Percentiles rank a stretch among this genome's conserved stretches.
Conservation (phyloP, 768 basidiomycete species). For the Cyclocybe aegerita region DNA sequence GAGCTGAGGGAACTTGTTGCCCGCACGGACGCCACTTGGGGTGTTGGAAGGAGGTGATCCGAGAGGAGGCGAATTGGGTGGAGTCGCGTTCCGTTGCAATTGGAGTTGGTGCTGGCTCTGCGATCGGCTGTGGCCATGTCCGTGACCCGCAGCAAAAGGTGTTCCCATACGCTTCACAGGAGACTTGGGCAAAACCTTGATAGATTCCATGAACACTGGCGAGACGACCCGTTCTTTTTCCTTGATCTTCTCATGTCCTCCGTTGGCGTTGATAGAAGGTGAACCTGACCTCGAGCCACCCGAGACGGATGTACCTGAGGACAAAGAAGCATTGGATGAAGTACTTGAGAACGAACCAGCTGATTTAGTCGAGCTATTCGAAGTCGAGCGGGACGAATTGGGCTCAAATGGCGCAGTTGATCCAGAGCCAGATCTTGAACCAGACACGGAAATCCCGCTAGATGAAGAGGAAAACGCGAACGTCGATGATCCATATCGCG, state of each 20-base stretch:
- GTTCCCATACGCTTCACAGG: constrained; percentile 14
- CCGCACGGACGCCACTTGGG: too few relatives aligned
- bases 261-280: constrained; percentile 30
- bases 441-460: constrained; percentile 19
- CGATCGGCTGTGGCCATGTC: too few relatives aligned
- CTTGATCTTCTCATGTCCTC: too few relatives aligned
- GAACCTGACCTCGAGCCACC: constrained; percentile 34
- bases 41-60: constrained; percentile 6
- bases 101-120: constrained; percentile 15
- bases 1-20: constrained; percentile 31
- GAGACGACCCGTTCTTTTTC: too few relatives aligned
- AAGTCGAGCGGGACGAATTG: constrained; percentile 38
- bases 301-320: constrained; percentile 29
- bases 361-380: constrained; percentile 37
- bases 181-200: constrained; percentile 5
- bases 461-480: constrained; percentile 24
- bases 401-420: constrained; percentile 19
- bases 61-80: constrained; percentile 25
- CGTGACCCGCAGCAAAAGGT: constrained; percentile 2
- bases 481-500: constrained; percentile 40
- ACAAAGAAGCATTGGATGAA: constrained; percentile 41
- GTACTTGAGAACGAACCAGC: constrained; percentile 35
- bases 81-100: constrained; percentile 17
- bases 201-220: too few relatives aligned
- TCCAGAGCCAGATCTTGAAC: constrained; percentile 28